phyloP scores from a whole-genome alignment of 176 grass and related monocot species.

The Oryza meridionalis region DNA sequence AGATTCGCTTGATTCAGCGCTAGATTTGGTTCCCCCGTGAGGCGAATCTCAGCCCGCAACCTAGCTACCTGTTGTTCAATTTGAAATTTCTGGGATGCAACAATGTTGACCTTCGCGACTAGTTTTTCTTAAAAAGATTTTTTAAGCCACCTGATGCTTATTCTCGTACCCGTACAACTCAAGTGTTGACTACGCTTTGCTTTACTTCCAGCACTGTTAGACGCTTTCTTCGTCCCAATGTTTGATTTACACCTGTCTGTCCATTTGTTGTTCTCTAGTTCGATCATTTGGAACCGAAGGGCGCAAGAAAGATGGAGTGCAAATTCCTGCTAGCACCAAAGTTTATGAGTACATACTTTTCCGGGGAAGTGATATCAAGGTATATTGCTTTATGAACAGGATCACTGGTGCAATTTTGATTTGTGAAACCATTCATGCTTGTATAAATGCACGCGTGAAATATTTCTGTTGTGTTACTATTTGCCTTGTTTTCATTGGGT shows the following conservation, averaged over 20 bases:
- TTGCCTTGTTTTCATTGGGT: not conserved
- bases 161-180: not conserved
- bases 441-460: not conserved
- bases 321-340: conserved; percentile 70
- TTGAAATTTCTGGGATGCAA: not conserved
- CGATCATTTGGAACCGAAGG: conserved; percentile 92
- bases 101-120: not conserved
- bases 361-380: conserved; percentile 87
- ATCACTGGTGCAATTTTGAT: not conserved
- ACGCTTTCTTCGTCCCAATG: not conserved
- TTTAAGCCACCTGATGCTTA: not conserved
- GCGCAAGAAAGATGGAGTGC: conserved; percentile 79
- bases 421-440: not conserved
- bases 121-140: not conserved
- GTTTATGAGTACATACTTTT: conserved; percentile 90
- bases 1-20: conserved; percentile 35
- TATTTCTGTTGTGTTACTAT: not conserved
- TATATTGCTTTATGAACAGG: conserved; percentile 1
- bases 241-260: not conserved
- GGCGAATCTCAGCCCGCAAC: not conserved
- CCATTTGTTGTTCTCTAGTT: conserved; percentile 51
- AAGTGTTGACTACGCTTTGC: not conserved
- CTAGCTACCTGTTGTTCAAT: not conserved
- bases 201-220: not conserved
- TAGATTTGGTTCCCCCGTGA: conserved; percentile 19